Conservation (phyloP, 1,139 yeast genomes). For the Debaryomyces psychrophilus region DNA sequence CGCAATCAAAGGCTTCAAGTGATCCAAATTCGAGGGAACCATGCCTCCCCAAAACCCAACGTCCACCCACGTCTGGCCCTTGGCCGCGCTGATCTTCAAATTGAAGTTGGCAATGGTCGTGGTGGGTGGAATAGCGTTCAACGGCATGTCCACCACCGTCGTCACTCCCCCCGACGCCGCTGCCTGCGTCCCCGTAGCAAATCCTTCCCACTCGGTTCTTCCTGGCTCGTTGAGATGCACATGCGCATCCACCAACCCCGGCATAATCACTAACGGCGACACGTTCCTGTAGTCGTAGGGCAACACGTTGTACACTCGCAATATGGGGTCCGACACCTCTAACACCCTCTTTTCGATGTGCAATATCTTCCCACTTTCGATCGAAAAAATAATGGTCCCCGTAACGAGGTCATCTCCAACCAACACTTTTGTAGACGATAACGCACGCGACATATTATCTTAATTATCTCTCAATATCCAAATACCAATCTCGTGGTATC, state of each 20-base stretch:
- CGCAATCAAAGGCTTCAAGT: slow-evolving; percentile 70
- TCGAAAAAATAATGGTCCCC: slow-evolving; percentile 70
- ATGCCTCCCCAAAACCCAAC: slow-evolving; percentile 97
- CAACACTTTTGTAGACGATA: slow-evolving; percentile 68
- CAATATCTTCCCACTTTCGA: slow-evolving; percentile 66
- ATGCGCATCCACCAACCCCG: slow-evolving; percentile 92
- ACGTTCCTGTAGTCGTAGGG: slow-evolving; percentile 53
- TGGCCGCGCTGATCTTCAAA: slow-evolving; percentile 74
- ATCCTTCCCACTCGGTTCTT: slow-evolving; percentile 95
- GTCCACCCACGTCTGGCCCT: slow-evolving; percentile 86
- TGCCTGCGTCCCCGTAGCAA: slow-evolving; percentile 87
- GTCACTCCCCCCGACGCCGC: slow-evolving; percentile 97
- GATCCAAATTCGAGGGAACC: slow-evolving; percentile 72
- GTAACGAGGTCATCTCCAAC: slow-evolving; percentile 52
- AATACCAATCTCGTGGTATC: too few species aligned
- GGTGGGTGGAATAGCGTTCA: slow-evolving; percentile 94
- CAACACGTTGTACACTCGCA: slow-evolving; percentile 44
- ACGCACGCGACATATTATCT: slow-evolving; percentile 58
- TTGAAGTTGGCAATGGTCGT: slow-evolving; percentile 79
- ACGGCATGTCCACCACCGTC: slow-evolving; percentile 93
- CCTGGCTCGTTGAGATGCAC: slow-evolving; percentile 96
- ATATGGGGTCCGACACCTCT: slow-evolving; percentile 37
- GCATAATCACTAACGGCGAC: slow-evolving; percentile 70
- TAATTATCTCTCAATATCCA: neutral
- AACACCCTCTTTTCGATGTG: slow-evolving; percentile 46